Evolutionary conservation across 345 rosid species (phyloP).

Genomic region (Citrus australasica): DNA sequence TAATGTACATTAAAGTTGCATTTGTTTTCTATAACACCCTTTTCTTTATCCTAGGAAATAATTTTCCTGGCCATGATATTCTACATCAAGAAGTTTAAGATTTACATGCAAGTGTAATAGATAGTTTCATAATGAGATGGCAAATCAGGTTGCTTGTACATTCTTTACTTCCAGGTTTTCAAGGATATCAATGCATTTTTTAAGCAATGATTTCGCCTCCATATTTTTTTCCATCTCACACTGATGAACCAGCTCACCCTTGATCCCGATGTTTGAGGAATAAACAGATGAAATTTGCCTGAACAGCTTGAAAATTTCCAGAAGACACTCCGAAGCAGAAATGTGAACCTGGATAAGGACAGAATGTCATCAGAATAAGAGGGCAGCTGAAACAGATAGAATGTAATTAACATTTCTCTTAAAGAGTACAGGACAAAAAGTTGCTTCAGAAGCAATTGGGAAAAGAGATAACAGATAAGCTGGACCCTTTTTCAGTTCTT

Average conservation of each 20-base stretch:
- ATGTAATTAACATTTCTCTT: neutral
- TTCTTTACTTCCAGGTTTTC: conserved; percentile 28
- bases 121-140: neutral
- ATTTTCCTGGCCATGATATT: neutral
- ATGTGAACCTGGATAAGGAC: conserved; percentile 60
- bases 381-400: neutral
- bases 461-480: neutral
- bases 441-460: neutral
- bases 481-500: neutral
- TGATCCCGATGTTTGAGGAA: conserved; percentile 34
- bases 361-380: neutral
- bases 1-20: neutral
- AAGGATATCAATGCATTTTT: conserved; percentile 51
- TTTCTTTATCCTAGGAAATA: neutral
- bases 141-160: conserved; percentile 4
- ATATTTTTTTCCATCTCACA: conserved; percentile 72
- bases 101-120: neutral
- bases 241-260: conserved; percentile 49
- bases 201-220: conserved; percentile 68
- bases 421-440: neutral
- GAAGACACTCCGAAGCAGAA: conserved; percentile 72
- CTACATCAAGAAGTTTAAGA: neutral
- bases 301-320: conserved; percentile 44
- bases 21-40: neutral
- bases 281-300: conserved; percentile 30